Evolutionary conservation across 139 green algal genomes (phyloP), one percentile per base, ranked within the genome.

Genomic region (Axilococcus clingmanii): DNA sequence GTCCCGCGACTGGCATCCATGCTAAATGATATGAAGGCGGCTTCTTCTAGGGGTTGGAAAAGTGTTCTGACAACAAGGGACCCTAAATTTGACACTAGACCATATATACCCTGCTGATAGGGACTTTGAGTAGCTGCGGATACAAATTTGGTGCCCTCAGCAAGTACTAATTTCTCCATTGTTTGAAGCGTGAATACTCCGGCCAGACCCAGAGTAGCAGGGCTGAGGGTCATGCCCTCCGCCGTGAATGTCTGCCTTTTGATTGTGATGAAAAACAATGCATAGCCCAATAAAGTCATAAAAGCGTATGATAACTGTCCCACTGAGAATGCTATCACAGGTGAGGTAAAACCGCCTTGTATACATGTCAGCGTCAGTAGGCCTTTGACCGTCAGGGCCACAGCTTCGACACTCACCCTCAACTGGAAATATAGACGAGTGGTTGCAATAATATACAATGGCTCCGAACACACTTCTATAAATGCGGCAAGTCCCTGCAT

Each of bases 1-100:
- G 50, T 35, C 7, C 15, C 12, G 30, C 16, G 14, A 11, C 40
- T 16, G 7, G 16, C 57, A n/a, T 55, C 75, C 33, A 66, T 69
- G 52, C 63, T 78, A 57, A 95, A 95, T 0, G 84, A 62, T 20
- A 75, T 52, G 34, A 95, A 95, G 12, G 82, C 82, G 11, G 80
- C 80, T 54, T 95, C 84, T 55, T 95, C 87, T 15, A 92, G 49
- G 2, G 87, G 87, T 47, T 86, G 72, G 46, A 95, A 87, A 45
- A 91, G 50, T 6, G 78, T 87, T 25, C 87, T 68, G 28, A 93
- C 87, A 16, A 88, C 74, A 41, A 95, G 61, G 19, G 71, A 84
- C 37, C 86, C 87, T 30, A 95, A 68, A 48, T 89, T 89, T 37
- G 46, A 49, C 16, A 92, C 84, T 37, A 95, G 63, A 5, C 87